Conservation (phyloP, 345 rosid genomes). For the Lumnitzera racemosa region DNA sequence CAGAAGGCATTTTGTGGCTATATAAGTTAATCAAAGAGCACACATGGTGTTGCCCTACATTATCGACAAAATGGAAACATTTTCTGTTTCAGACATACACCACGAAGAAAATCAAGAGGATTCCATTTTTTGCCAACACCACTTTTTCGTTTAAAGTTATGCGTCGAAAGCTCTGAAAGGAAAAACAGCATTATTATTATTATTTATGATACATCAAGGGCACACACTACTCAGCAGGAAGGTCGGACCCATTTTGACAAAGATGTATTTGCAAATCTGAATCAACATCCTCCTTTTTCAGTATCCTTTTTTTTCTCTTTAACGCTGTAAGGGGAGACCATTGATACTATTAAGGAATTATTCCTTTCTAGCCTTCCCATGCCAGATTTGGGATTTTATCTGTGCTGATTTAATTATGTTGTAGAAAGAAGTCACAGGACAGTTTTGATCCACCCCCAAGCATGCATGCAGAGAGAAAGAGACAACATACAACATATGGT, state of each 20-base stretch:
- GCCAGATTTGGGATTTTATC: slow-evolving; percentile 1
- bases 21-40: no score
- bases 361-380: background rate
- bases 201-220: slow-evolving; percentile 13
- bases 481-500: no score
- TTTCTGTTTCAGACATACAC: background rate
- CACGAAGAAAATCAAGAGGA: background rate
- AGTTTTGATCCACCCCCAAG: slow-evolving; percentile 1
- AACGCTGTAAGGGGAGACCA: slow-evolving; percentile 1
- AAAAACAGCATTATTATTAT: background rate
- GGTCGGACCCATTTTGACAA: slow-evolving; percentile 23
- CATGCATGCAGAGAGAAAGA: no score
- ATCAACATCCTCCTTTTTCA: slow-evolving; percentile 23
- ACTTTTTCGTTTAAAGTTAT: slow-evolving; percentile 6
- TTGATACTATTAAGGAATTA: background rate
- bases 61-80: no score
- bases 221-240: slow-evolving; percentile 3
- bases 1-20: no score
- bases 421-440: background rate
- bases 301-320: slow-evolving; percentile 26
- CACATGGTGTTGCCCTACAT: no score
- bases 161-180: background rate
- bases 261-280: slow-evolving; percentile 18
- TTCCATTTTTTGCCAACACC: background rate
- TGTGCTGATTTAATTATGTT: background rate